Base-by-base conservation (phyloP, 2,329 filamentous ascomycete species). In the Coniella vitis region DNA sequence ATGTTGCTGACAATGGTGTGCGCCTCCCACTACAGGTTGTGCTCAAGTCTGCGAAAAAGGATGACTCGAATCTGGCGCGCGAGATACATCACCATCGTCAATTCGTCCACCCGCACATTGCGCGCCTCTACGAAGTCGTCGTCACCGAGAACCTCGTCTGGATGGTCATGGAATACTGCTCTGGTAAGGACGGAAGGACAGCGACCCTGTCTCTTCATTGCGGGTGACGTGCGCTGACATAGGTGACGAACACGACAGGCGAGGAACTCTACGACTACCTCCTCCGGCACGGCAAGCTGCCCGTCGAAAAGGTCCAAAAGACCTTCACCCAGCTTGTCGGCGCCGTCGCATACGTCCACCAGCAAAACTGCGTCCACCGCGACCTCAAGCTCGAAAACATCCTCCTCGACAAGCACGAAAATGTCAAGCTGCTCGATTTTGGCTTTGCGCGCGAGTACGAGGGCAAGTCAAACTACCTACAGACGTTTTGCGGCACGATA, bases 51-150 rank as follows among this genome's bases (percentile, higher is more conserved):
- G 93, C 93, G 55, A 91, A 93, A 65, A 96, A 95, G 67, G 86
- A 90, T 63, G 93, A 98, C 67, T 82, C 88, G 47, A 98, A 98
- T 65, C 83, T 98, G 42, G 91, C 91, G 14, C 86, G 93, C 59
- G 93, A 98, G 67, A 98, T 98, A 59, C 93, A 98, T 67, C 93
- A 98, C 65, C 93, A 98, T 66, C 87, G 93, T 58, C 93, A 98
- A 68, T 96, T 98, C 68, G 79, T 95, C 56, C 93, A 98, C 63
- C 93, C 93, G 19, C 93, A 98, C 69, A 98, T 98, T 60, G 90
- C 93, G 39, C 81, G 93, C 44, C 74, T 98, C 19, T 97, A 98
- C 73, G 93, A 98, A 72, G 91, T 98, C 52, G 95, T 98, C 60
- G 90, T 98, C 54, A 98, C 93, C 2, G 93, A 98, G 69, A 83